A percentile compares a stretch with the other conserved stretches of the same genome.
These are phyloP conservation scores for Neurospora sp. DNA, from an alignment of 495 filamentous ascomycete genomes.

Conservation along the genomic window DNA sequence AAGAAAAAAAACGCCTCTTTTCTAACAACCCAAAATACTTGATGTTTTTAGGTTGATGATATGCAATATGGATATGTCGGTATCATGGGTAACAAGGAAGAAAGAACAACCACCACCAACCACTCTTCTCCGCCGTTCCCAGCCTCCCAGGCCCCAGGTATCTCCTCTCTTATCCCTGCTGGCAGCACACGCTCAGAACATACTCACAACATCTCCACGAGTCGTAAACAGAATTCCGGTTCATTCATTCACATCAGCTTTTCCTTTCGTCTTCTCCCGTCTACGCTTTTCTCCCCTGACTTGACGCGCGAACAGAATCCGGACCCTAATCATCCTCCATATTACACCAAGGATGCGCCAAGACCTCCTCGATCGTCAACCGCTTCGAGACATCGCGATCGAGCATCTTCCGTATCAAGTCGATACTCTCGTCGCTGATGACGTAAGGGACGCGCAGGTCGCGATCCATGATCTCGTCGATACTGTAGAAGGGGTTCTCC, in stretches of 20 bases:
- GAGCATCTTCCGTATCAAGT: slow-evolving; percentile 83
- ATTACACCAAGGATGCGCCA: slow-evolving; percentile 74
- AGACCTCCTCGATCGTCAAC: slow-evolving; percentile 70
- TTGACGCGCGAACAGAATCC: not conserved
- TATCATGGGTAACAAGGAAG: not conserved
- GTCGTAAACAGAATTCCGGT: not conserved
- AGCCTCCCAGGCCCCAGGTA: not conserved
- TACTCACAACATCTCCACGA: not conserved
- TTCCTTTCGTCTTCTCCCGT: not conserved
- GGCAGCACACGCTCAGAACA: not conserved
- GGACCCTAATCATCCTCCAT: slow-evolving; percentile 10
- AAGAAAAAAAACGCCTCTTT: not conserved
- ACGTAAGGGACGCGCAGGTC: slow-evolving; percentile 86
- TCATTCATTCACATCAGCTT: not conserved
- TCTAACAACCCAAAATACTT: not conserved
- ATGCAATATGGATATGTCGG: not conserved
- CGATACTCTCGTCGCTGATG: slow-evolving; percentile 83
- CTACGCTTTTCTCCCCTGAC: not conserved
- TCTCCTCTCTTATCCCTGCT: not conserved
- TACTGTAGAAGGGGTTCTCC: slow-evolving; percentile 98
- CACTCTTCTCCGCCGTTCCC: not conserved
- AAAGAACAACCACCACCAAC: not conserved
- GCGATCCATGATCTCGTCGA: slow-evolving; percentile 98
- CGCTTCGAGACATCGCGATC: slow-evolving; percentile 77
- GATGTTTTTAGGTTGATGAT: not conserved